Base-by-base conservation (phyloP, 257 asterid species). In the Forsythia suspensa region DNA sequence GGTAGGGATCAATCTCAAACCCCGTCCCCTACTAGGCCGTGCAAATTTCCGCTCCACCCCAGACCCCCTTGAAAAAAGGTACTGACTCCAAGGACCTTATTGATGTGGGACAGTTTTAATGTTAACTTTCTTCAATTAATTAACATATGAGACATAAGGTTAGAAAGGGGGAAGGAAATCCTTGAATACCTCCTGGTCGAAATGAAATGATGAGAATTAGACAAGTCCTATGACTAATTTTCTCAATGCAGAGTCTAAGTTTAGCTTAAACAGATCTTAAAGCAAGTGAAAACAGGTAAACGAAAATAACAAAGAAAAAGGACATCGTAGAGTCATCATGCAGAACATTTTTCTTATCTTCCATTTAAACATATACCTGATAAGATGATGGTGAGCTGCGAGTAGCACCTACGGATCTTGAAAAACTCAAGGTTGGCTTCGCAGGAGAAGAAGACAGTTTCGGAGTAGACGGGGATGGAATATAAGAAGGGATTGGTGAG, bases 401-500 rank as follows among this genome's bases (percentile, higher is more conserved):
- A 48, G 74, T 37, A 66, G 81, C 74, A 40, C 84, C 79, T 63
- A 41, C 9, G 4, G 79, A 77, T 69, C 81, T 71, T 21, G 89
- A 81, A 7, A 88, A 79, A 68, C 77, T 85, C 46, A 46, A 9
- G 1, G 43, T 4, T 36, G 46, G 79, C 2, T 78, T 76, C 37
- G 81, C 76, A 0, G 89, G 88, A 71, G 91, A 84, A 71, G 84
- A 38, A 48, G 73, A 71, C 2, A 78, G 80, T 2, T 61, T 73
- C 12, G 84, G 46, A 8, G 6, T 71, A 34, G 7, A 42, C 0
- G 91, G 89, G 2, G 91, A 82, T 15, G 77, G 77, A 78, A 51
- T 13, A 42, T 78, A 79, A 18, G 92, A 77, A 6, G 84, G 81
- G 34, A 82, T 65, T 1, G 92, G 91, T 40, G 95, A 89, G 18